phyloP scores from a whole-genome alignment of 768 basidiomycete genomes.

The Leccinum aurantiacum region DNA sequence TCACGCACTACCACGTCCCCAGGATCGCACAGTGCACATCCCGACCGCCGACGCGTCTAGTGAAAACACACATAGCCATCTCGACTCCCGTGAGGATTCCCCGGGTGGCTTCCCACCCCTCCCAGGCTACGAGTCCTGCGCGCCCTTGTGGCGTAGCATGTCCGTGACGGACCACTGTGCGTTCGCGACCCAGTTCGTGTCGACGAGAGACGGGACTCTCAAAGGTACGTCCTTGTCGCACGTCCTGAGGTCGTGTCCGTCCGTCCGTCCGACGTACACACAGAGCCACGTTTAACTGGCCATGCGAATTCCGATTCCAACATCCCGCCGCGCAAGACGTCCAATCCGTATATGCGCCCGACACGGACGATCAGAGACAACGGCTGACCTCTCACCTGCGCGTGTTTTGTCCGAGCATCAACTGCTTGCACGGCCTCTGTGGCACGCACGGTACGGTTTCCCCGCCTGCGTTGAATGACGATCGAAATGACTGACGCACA shows the following conservation, averaged over 20 bases:
- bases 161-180: neutral
- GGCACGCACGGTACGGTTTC: slow-evolving; percentile 35
- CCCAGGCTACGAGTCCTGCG: slow-evolving; percentile 46
- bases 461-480: neutral
- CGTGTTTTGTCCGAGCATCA: slow-evolving; percentile 47
- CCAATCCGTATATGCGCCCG: slow-evolving; percentile 13
- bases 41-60: neutral
- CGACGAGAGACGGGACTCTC: neutral
- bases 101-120: slow-evolving; percentile 16
- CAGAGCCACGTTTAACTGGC: slow-evolving; percentile 44
- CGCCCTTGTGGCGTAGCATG: slow-evolving; percentile 40
- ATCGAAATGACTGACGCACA: too few species aligned
- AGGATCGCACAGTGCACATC: neutral
- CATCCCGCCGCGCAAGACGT: neutral
- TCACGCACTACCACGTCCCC: neutral
- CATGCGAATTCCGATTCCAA: slow-evolving; percentile 19
- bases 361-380: slow-evolving; percentile 28
- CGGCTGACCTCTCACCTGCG: slow-evolving; percentile 34
- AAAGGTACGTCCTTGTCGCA: too few species aligned
- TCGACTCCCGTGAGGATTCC: slow-evolving; percentile 8
- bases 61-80: neutral
- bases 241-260: too few species aligned
- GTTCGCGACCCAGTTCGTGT: too few species aligned
- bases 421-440: slow-evolving; percentile 44
- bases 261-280: neutral